Base-by-base conservation (phyloP, 75 land plant species). In the Selaginella tamariscina region DNA sequence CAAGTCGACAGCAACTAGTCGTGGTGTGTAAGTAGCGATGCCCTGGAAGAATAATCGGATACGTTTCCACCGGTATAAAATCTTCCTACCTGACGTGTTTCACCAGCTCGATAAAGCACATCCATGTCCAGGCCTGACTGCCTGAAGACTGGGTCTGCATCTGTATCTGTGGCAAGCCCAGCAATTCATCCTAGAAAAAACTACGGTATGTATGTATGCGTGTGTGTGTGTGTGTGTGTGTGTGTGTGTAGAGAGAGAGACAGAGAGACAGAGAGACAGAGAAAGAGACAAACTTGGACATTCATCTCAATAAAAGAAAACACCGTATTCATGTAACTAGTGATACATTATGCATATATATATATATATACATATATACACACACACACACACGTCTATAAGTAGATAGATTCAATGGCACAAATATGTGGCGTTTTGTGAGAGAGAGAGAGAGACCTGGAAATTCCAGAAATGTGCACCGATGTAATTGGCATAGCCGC, bases 391-490 rank as follows among this genome's bases (percentile, higher is more conserved):
- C 8, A n/a, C n/a, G n/a, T n/a, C n/a, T n/a, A n/a, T n/a, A n/a
- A n/a, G n/a, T n/a, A n/a, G n/a, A n/a, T n/a, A n/a, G n/a, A n/a
- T n/a, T n/a, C n/a, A n/a, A n/a, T n/a, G n/a, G n/a, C n/a, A n/a
- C n/a, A n/a, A n/a, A n/a, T n/a, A n/a, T n/a, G n/a, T n/a, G n/a
- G n/a, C n/a, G n/a, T n/a, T n/a, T n/a, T n/a, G n/a, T n/a, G n/a
- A 11, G 24, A 24, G 28, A 1, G 2, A 56, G 29, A 54, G 20
- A 57, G 2, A 24, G 62, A 92, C 98, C 91, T 93, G 97, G 49
- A 92, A 88, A 70, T 94, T 94, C 98, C 98, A 94, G 70, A 90
- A 87, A 73, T 94, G 96, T 59, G 96, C 80, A 18, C 98, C 98
- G 0, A 94, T 71, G 49, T 5, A 39, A 39, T 39, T 39, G 11